Evolutionary conservation across 768 basidiomycete species (phyloP), one percentile per base, ranked within the genome.

Genomic region (Psilocybe cubensis): DNA sequence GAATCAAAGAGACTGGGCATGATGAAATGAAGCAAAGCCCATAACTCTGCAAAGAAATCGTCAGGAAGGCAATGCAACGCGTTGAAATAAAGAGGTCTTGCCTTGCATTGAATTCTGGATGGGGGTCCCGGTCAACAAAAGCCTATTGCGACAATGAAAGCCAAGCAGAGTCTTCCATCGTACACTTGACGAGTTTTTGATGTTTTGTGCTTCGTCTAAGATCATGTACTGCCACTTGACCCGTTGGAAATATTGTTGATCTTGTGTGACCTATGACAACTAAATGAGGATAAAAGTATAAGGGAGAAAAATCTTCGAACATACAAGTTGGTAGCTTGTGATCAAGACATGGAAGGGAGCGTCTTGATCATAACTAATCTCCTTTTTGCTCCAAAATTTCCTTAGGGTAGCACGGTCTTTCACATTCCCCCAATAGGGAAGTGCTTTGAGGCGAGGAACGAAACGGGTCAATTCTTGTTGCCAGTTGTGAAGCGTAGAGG

Each of bases 141-240:
- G 80, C 42, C 97, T 85, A 74, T 99, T 99, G 52, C 97, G 85
- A 68, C 96, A 98, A 28, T 95, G 93, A 72, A 98, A 94, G 17
- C 94, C 91, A 44, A 99, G 85, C 17, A 98, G 78, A 1, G 96
- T 96, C 74, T 98, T 98, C 97, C 97, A 99, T 41, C 97, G 83
- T 8, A 93, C 91, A 72, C 92, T 94, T 21, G 92, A 86, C 21
- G 97, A 95, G 67, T 95, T 96, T 80, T 99, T 99, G 81, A 99
- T 98, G 55, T 98, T 98, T 73, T 99, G 97, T 2, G 97, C 97
- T 73, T 99, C 97, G 66, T 99, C 97, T n/a, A 99, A 81, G 57
- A 99, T 86, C 96, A 98, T 98, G 70, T 98, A 99, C 74, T 99
- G 97, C 97, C 97, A 99, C 68, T 94, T 96, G 60, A 98, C 89